Evolutionary conservation across 176 grass and related monocot genomes (phyloP), one percentile per base, ranked within the genome.

Genomic region (Leersia perrieri): DNA sequence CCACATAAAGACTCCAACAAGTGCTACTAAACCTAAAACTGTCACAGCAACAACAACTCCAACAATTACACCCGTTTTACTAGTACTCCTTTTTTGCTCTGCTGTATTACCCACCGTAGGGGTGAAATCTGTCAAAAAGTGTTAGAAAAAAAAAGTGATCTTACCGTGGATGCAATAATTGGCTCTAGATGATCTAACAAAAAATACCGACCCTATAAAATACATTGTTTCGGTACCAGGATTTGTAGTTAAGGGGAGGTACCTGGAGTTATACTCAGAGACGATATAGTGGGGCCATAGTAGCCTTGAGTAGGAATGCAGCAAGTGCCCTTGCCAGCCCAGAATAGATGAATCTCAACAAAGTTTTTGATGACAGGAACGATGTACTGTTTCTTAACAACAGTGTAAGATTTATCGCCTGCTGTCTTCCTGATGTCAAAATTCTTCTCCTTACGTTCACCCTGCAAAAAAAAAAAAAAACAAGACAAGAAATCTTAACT

Each of bases 241-340:
- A 61, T 57, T 77, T 63, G 27, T 76, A 53, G 77, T 9, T 39
- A 68, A 85, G 63, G 26, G 9, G 15, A 38, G 7, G 7, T 85
- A 89, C 87, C 85, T 87, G 90, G 91, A 73, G 87, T 83, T 72
- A 75, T 85, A 90, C 95, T 97, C 35, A 97, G 85, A 80, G 92
- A 92, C 35, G 92, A 94, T 12, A 97, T 80, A 38, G 88, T 68
- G 62, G 89, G 85, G 1, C 95, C 95, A 8, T 98, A 98, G 82
- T 92, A 94, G 49, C 92, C 92, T 87, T 87, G 77, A 18, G 0
- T 63, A 33, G 92, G 92, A 70, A 94, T 70, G 67, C 95, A 98
- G 65, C 92, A 97, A 83, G 94, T 97, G 14, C 94, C 94, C 77
- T 97, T 97, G 42, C 94, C 94, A 42, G 92, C 92, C 94, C 92